Evolutionary conservation across 139 green algal species (phyloP).

Genomic region (Axilococcus clingmanii): DNA sequence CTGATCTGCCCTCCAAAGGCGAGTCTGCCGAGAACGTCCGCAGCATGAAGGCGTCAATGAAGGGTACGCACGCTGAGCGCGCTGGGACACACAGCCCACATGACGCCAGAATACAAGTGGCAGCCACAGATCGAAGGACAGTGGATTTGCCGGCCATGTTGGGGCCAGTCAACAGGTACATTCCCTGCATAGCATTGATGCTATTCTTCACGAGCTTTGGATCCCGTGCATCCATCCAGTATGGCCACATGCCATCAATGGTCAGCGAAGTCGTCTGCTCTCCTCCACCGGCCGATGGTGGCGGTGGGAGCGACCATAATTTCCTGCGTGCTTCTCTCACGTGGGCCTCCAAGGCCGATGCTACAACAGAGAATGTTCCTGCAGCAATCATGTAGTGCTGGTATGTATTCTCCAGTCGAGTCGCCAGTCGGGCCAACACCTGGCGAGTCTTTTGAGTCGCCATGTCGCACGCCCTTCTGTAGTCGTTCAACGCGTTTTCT

Average conservation of each 20-base stretch:
- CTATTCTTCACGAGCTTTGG: no score
- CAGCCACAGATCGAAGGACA: conserved; percentile 57
- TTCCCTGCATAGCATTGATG: conserved; percentile 29
- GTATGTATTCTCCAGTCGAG: no score
- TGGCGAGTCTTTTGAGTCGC: conserved; percentile 20
- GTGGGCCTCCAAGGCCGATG: conserved; percentile 28
- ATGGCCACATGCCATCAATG: conserved; percentile 58
- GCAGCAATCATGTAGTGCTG: conserved; percentile 28
- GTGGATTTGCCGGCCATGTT: conserved; percentile 96
- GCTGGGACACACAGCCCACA: conserved; percentile 71
- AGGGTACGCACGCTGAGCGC: conserved; percentile 20
- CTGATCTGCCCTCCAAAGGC: conserved; percentile 65
- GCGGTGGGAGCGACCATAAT: conserved; percentile 31
- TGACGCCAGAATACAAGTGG: conserved; percentile 63
- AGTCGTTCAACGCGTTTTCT: conserved; percentile 37
- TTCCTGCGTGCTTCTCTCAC: conserved; percentile 22
- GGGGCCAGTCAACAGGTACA: conserved; percentile 77
- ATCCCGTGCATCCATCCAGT: no score
- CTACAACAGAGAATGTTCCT: conserved; percentile 29
- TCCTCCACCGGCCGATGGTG: conserved; percentile 3
- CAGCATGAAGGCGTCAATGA: conserved; percentile 70
- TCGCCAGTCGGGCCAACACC: conserved; percentile 27
- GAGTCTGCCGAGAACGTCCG: conserved; percentile 71
- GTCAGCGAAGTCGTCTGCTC: conserved; percentile 1
- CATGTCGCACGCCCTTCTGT: conserved; percentile 24